These are phyloP conservation scores for Euphorbia schlechtendalii DNA, from an alignment of 441 rosid species.

Conservation along the genomic window DNA sequence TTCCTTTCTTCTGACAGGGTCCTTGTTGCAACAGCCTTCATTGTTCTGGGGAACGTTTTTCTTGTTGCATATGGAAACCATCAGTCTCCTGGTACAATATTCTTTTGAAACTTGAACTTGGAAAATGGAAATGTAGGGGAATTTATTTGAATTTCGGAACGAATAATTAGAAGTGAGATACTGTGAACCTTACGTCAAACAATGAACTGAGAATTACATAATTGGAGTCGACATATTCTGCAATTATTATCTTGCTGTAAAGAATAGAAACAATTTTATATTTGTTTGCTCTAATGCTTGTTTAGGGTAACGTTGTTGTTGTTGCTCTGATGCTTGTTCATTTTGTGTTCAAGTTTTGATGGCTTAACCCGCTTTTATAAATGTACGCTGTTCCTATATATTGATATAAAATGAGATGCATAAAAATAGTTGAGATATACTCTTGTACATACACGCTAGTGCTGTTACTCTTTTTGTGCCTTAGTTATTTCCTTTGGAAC, in stretches of 20 bases:
- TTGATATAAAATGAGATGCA: background rate
- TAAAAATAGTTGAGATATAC: background rate
- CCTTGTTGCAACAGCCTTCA: conserved; percentile 82
- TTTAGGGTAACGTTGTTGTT: no score
- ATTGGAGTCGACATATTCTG: background rate
- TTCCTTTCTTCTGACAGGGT: conserved; percentile 48
- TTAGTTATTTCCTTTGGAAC: conserved; percentile 1
- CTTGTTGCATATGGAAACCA: conserved; percentile 97
- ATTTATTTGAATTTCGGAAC: background rate
- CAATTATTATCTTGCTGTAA: background rate
- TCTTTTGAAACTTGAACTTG: conserved; percentile 4
- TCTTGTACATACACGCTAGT: background rate
- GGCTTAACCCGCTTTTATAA: background rate
- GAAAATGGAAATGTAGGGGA: background rate
- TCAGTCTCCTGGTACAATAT: conserved; percentile 81
- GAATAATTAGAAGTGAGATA: background rate
- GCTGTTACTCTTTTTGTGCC: background rate
- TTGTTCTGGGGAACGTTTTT: conserved; percentile 89
- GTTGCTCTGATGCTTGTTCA: no score
- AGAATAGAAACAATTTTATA: no score
- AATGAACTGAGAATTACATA: background rate
- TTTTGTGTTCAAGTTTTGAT: no score
- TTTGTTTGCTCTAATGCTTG: background rate
- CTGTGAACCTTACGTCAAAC: background rate
- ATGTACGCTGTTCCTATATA: background rate